Conservation (phyloP, 768 basidiomycete species). For the Strobilomyces echinocephalus region DNA sequence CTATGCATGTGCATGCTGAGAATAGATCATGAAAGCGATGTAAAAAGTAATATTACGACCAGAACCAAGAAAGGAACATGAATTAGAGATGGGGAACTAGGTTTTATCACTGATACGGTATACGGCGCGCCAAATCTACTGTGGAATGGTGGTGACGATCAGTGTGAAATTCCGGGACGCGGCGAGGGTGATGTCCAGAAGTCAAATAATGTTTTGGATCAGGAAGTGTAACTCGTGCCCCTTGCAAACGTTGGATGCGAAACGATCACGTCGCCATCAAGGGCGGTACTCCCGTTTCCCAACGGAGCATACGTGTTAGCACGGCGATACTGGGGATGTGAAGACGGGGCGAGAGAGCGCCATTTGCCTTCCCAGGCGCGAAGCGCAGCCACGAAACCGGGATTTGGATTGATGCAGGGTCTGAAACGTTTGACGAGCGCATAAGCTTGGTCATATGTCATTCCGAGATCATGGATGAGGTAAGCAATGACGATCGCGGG, state of each 20-base stretch:
- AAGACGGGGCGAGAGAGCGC: constrained; percentile 15
- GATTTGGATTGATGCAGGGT: constrained; percentile 72
- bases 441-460: constrained; percentile 66
- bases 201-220: background rate
- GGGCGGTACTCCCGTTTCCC: background rate
- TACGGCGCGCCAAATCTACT: background rate
- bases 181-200: background rate
- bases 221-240: constrained; percentile 25
- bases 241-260: constrained; percentile 18
- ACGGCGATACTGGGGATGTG: constrained; percentile 25
- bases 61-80: background rate
- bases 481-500: constrained; percentile 76
- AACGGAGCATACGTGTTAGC: constrained; percentile 21
- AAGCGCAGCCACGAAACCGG: constrained; percentile 63
- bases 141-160: background rate
- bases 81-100: background rate
- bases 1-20: background rate
- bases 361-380: constrained; percentile 51
- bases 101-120: constrained; percentile 6
- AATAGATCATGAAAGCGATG: background rate
- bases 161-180: background rate
- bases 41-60: background rate
- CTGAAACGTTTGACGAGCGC: constrained; percentile 59
- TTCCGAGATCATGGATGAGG: constrained; percentile 68
- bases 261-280: background rate